Percentiles rank a stretch among this genome's conserved stretches.
Conservation (phyloP, 805 yeast genomes). For the Monosporozyma aerobia region DNA sequence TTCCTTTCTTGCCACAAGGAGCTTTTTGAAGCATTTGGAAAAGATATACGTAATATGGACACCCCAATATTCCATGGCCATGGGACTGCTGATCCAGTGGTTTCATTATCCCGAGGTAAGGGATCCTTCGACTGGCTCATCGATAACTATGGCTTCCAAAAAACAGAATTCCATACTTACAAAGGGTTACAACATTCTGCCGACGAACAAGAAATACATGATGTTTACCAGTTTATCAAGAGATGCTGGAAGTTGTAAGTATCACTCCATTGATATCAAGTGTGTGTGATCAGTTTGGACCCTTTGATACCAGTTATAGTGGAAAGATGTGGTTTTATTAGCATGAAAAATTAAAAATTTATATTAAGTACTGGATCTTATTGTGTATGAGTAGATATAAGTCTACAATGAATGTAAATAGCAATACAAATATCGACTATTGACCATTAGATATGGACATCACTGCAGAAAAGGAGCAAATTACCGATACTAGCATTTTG, state of each 20-base stretch:
- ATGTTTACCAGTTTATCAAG: slow-evolving; percentile 39
- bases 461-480: slow-evolving; percentile 36
- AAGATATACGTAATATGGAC: slow-evolving; percentile 36
- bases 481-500: slow-evolving; percentile 56
- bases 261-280: neutral
- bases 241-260: slow-evolving; percentile 3
- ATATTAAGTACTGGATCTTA: neutral
- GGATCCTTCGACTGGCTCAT: slow-evolving; percentile 39
- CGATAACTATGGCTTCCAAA: slow-evolving; percentile 33
- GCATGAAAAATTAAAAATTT: neutral
- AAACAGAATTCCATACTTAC: slow-evolving; percentile 46
- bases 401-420: neutral
- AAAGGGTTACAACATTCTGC: slow-evolving; percentile 61
- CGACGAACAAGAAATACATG: slow-evolving; percentile 54
- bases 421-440: neutral
- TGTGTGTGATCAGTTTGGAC: neutral
- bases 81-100: slow-evolving; percentile 69
- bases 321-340: neutral
- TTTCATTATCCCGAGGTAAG: slow-evolving; percentile 29
- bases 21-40: neutral
- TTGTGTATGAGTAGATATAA: neutral
- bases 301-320: neutral
- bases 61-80: slow-evolving; percentile 87
- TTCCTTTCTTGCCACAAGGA: slow-evolving; percentile 32
- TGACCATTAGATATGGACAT: neutral